phyloP scores from a whole-genome alignment of 371 early-diverging fungal species.

The Saksenaea vasiformis region DNA sequence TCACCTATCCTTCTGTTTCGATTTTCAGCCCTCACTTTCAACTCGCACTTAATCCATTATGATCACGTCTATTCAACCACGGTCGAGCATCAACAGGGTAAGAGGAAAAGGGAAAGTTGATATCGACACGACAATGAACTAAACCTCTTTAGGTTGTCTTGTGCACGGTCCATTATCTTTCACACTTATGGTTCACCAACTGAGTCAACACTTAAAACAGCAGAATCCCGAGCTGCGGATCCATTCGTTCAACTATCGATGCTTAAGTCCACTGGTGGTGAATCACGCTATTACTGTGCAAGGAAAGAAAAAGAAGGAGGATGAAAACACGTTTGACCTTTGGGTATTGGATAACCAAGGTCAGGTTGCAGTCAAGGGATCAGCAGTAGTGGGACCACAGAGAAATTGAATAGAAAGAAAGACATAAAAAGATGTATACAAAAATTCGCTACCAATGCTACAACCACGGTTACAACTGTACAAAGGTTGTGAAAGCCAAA shows the following conservation, averaged over 20 bases:
- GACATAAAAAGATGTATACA: background rate
- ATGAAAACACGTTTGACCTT: constrained; percentile 51
- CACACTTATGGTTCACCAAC: constrained; percentile 64
- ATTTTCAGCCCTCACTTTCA: constrained; percentile 84
- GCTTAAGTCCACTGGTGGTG: constrained; percentile 66
- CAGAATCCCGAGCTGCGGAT: constrained; percentile 18
- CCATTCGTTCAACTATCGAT: constrained; percentile 66
- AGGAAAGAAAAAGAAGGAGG: constrained; percentile 34
- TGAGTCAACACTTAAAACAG: constrained; percentile 24
- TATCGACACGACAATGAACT: no score
- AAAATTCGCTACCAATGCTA: background rate
- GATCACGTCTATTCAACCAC: constrained; percentile 67
- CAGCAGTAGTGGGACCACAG: constrained; percentile 10
- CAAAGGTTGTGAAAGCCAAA: background rate
- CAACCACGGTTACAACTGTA: background rate
- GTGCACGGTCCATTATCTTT: constrained; percentile 84
- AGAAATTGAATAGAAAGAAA: background rate
- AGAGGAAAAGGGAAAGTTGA: background rate
- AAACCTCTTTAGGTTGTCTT: constrained; percentile 60
- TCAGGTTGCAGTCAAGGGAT: constrained; percentile 74
- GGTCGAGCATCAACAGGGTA: constrained; percentile 73
- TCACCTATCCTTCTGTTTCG: constrained; percentile 73
- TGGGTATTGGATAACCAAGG: constrained; percentile 70
- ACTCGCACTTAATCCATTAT: constrained; percentile 84
- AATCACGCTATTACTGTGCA: constrained; percentile 55